A percentile compares a stretch with the other conserved stretches of the same genome.
phyloP scores from a whole-genome alignment of 2,329 filamentous ascomycete genomes.

The Triangularia setosa region DNA sequence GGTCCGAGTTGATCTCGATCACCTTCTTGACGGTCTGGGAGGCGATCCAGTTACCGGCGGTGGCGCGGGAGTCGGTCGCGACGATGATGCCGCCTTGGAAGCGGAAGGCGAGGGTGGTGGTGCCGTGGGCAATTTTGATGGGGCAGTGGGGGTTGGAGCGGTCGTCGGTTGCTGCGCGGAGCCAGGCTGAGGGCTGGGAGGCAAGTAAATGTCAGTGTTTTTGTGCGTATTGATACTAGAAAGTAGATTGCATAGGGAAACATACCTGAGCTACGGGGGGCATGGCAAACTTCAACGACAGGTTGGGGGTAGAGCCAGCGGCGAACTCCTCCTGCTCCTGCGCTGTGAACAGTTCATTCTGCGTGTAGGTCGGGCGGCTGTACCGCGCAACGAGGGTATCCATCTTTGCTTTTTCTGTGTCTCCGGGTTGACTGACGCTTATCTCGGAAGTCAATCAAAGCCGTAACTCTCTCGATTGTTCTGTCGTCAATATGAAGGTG shows the following conservation, averaged over 20 bases:
- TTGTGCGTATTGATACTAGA: neutral
- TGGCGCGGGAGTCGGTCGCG: slow-evolving; percentile 94
- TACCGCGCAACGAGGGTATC: slow-evolving; percentile 91
- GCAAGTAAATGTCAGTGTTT: neutral
- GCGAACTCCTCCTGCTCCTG: slow-evolving; percentile 71
- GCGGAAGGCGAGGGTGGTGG: slow-evolving; percentile 94
- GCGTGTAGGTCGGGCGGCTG: slow-evolving; percentile 70
- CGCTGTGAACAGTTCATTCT: slow-evolving; percentile 66
- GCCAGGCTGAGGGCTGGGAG: slow-evolving; percentile 79
- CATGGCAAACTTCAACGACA: slow-evolving; percentile 91
- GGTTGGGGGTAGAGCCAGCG: slow-evolving; percentile 64
- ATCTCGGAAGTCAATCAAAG: neutral
- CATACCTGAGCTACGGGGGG: slow-evolving; percentile 83
- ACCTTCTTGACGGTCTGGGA: slow-evolving; percentile 99
- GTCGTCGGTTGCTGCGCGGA: slow-evolving; percentile 96
- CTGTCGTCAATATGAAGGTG: neutral
- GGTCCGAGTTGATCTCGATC: slow-evolving; percentile 92
- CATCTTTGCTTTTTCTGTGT: slow-evolving; percentile 52
- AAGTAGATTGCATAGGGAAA: neutral
- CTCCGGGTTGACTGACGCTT: neutral
- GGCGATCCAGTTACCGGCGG: slow-evolving; percentile 98
- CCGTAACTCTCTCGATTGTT: neutral
- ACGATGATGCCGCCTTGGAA: slow-evolving; percentile 99
- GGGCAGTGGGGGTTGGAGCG: slow-evolving; percentile 93
- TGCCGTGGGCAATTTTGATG: slow-evolving; percentile 99